Evolutionary conservation across 768 basidiomycete species (phyloP).

Genomic region (Thelephora aurantiotincta): DNA sequence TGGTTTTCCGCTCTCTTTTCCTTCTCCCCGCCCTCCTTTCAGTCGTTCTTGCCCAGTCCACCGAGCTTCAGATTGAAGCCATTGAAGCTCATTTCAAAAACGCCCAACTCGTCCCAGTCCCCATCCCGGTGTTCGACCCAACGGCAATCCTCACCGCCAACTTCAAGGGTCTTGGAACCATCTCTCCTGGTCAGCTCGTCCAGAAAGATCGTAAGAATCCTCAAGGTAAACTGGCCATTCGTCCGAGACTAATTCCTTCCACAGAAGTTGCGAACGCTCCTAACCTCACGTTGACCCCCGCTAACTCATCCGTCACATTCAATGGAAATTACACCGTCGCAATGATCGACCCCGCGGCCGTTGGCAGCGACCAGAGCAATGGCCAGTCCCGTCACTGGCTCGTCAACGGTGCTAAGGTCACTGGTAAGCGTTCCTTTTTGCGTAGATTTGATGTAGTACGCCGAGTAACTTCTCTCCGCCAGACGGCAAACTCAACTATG

Average conservation of each 20-base stretch:
- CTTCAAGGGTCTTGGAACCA: constrained; percentile 32
- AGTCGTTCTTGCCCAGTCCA: constrained; percentile 30
- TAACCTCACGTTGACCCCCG: constrained; percentile 33
- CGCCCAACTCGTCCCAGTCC: constrained; percentile 45
- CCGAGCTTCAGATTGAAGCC: constrained; percentile 32
- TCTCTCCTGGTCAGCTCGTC: constrained; percentile 45
- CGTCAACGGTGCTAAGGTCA: constrained; percentile 45
- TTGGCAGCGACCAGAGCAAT: constrained; percentile 40
- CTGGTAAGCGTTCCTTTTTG: constrained; percentile 18
- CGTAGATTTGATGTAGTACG: not conserved
- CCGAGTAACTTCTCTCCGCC: not conserved
- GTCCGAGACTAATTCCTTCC: not conserved
- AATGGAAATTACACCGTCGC: constrained; percentile 46
- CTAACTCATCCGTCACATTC: constrained; percentile 31
- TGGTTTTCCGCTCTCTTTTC: constrained; percentile 7
- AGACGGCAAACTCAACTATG: constrained; percentile 27
- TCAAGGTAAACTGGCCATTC: not conserved
- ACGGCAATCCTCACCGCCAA: constrained; percentile 38
- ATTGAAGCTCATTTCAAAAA: constrained; percentile 58
- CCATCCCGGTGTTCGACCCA: constrained; percentile 48
- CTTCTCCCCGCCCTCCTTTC: constrained; percentile 24
- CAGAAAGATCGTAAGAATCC: constrained; percentile 37
- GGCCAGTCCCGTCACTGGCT: constrained; percentile 75
- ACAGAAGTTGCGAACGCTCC: constrained; percentile 47
- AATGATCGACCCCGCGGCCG: constrained; percentile 64